Evolutionary conservation across 2,329 filamentous ascomycete genomes (phyloP), one percentile per base, ranked within the genome.

Genomic region (Talaromyces sp.): DNA sequence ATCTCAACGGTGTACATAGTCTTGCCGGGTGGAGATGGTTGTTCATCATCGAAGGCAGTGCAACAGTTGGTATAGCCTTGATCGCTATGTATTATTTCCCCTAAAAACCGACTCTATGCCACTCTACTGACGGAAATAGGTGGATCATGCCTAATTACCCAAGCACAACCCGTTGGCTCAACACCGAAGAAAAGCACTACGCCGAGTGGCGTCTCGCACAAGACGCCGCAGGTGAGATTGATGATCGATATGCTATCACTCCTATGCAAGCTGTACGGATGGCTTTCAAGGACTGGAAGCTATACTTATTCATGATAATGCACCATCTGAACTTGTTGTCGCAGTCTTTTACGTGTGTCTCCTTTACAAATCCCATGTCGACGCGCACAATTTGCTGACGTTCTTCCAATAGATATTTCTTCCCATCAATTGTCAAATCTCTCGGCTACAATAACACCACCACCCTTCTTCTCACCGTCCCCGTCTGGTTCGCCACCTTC

Each of bases 201-300:
- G 56, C 35, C 10, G 56, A 58, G 27, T 58, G 56, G 56, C 33
- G 56, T 24, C 56, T 58, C 9, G 56, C 56, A 19, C 56, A 58
- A 58, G 56, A 41, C 27, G 56, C 56, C 5, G 56, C 56, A 16
- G 54, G 56, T 41, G 56, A 58, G 16, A 27, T 58, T 41, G 56
- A 58, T n/a, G 56, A 58, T n/a, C 56, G 35, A 33, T 58, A 58
- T 58, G 56, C 56, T 39, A 58, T 58, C 33, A 58, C 35, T 41
- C 56, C 56, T 37, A 58, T 58, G 10, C 35, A 58, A 58, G 35
- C 56, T 37, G 35, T 58, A 6, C 35, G 39, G 27, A 58, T 58
- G 35, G 56, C 56, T 11, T 58, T 58, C 56, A 39, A 41, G 56
- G 35, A 58, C n/a, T 58, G 19, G 56, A 37, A 41, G 16, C 19